These are phyloP conservation scores for Grigorovia yakushimaensis DNA, from an alignment of 805 yeast genomes.

Conservation along the genomic window DNA sequence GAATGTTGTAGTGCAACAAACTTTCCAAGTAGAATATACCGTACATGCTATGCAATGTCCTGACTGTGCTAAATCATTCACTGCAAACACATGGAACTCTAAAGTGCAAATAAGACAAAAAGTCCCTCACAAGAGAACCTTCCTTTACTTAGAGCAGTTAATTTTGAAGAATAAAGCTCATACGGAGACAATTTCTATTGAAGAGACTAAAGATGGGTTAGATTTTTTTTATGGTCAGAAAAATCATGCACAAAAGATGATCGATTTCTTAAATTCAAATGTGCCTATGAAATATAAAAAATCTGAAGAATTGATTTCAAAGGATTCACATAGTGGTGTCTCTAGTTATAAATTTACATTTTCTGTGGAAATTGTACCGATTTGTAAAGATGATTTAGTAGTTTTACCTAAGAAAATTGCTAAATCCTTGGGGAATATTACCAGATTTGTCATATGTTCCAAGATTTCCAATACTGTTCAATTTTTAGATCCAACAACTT, in stretches of 20 bases:
- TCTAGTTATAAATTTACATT: conserved; percentile 83
- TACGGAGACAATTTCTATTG: conserved; percentile 83
- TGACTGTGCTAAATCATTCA: conserved; percentile 94
- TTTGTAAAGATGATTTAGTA: conserved; percentile 93
- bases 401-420: conserved; percentile 85
- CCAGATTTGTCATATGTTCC: conserved; percentile 75
- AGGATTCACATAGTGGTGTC: conserved; percentile 83
- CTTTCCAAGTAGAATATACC: conserved; percentile 89
- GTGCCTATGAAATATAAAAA: conserved; percentile 75
- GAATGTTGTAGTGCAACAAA: conserved; percentile 85
- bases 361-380: conserved; percentile 89
- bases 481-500: conserved; percentile 74
- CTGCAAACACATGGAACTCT: conserved; percentile 97
- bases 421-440: conserved; percentile 68
- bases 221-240: conserved; percentile 86
- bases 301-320: conserved; percentile 84
- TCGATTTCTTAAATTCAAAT: conserved; percentile 76
- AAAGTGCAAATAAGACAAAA: conserved; percentile 96
- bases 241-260: conserved; percentile 88
- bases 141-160: conserved; percentile 88
- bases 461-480: conserved; percentile 76
- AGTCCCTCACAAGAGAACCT: conserved; percentile 95
- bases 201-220: conserved; percentile 87
- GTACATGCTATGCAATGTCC: conserved; percentile 96
- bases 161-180: conserved; percentile 90